Base-by-base conservation (phyloP, 768 basidiomycete genomes). In the Suillus occidentalis region DNA sequence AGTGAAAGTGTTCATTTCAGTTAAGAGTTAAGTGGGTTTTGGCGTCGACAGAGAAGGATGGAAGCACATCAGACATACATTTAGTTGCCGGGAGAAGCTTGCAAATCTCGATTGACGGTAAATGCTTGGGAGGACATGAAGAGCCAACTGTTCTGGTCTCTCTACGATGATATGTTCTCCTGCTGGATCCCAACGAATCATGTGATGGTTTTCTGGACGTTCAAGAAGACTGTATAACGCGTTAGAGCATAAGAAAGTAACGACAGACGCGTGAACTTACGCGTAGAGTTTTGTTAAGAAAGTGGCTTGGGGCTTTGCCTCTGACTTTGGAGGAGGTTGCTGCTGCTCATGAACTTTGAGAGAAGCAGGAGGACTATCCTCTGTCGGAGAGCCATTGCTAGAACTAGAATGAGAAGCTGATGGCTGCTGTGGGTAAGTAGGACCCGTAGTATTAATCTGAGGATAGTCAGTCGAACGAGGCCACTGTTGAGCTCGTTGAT, bases 21-120 rank as follows among this genome's bases (percentile, higher is more conserved):
- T 72, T 67, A 68, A 69, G 67, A 60, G 62, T 63, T 72, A 73
- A 65, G 67, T 57, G 69, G 67, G 62, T 67, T 67, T 43, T 63
- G 64, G 67, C 53, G 71, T 63, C 61, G 68, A 61, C 66, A 66
- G 67, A 66, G 73, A 73, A 71, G 72, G 72, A 66, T 64, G 72
- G 75, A 68, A 73, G 75, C 75, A 85, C 88, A 67, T 50, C 25
- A 25, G 22, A 53, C 34, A 55, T 73, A 97, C 94, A 81, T 97
- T 97, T 76, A 97, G 88, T 85, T 97, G 95, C 79, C 95, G 88
- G 71, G 94, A 96, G 85, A 97, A 97, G 85, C 91, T 93, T 60
- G 95, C 95, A 77, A 97, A 97, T 81, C 94, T 86, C 75, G 92
- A 96, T 86, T 97, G 95, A 74, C 95, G 90, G 79, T 97, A 97